These are phyloP conservation scores for Trichoderma oligosporum DNA, from an alignment of 2,329 filamentous ascomycete genomes.

Conservation along the genomic window DNA sequence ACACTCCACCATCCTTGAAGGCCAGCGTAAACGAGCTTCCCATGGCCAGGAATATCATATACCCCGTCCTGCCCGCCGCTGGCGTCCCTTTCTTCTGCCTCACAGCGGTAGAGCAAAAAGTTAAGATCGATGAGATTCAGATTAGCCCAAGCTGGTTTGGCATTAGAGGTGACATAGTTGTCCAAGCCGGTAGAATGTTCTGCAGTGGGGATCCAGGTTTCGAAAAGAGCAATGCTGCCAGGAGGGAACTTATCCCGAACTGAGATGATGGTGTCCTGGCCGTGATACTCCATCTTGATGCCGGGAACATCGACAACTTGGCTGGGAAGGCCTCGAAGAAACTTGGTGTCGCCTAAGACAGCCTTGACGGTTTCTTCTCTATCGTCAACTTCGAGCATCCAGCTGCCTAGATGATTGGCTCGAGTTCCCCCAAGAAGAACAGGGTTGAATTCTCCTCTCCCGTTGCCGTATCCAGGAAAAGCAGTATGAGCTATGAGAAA, in stretches of 20 bases:
- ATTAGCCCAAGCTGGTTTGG: conserved; percentile 70
- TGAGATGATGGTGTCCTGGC: conserved; percentile 72
- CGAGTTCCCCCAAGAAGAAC: conserved; percentile 80
- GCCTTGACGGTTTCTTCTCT: conserved; percentile 63
- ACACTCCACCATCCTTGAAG: conserved; percentile 99
- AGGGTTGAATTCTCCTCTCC: conserved; percentile 74
- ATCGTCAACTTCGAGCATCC: conserved; percentile 87
- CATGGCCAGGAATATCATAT: conserved; percentile 80
- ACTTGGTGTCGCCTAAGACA: conserved; percentile 64
- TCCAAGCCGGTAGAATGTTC: conserved; percentile 83
- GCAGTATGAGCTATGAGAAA: conserved; percentile 96
- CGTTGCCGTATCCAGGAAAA: conserved; percentile 83
- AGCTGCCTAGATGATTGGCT: conserved; percentile 81
- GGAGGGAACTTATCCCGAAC: conserved; percentile 83
- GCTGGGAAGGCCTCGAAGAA: conserved; percentile 79
- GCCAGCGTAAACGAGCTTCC: conserved; percentile 86
- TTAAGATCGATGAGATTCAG: conserved; percentile 82
- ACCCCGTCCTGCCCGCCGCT: conserved; percentile 79
- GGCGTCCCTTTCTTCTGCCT: conserved; percentile 78
- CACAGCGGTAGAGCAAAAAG: conserved; percentile 84
- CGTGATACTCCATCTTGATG: conserved; percentile 67
- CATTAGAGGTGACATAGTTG: conserved; percentile 78
- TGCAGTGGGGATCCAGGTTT: conserved; percentile 89
- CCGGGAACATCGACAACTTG: conserved; percentile 70
- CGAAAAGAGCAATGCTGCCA: conserved; percentile 89